These are phyloP conservation scores for Allantophomopsis cytisporea DNA, from an alignment of 2,329 filamentous ascomycete genomes.

Conservation along the genomic window DNA sequence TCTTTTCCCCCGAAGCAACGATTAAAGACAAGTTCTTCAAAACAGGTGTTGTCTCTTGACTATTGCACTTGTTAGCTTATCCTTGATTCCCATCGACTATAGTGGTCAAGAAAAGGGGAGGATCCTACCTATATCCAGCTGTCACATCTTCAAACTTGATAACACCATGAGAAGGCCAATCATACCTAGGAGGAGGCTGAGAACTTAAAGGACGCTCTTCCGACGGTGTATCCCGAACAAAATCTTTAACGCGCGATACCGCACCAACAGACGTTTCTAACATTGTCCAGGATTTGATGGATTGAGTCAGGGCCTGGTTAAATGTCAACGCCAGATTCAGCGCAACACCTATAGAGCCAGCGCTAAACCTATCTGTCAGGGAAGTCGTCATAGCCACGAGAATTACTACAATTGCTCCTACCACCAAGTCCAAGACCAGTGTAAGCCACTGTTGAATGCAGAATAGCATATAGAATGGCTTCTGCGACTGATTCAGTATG, in stretches of 20 bases:
- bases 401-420: conserved; percentile 20
- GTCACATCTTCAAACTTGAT: conserved; percentile 15
- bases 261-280: conserved; percentile 43
- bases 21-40: conserved; percentile 1
- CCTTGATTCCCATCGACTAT: too few species aligned
- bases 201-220: conserved; percentile 18
- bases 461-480: conserved; percentile 28
- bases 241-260: conserved; percentile 36
- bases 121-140: conserved; percentile 8
- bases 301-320: conserved; percentile 24
- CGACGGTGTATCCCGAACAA: conserved; percentile 24
- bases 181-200: conserved; percentile 5
- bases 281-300: conserved; percentile 33
- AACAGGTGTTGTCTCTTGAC: background rate
- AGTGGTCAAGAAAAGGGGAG: too few species aligned
- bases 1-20: conserved; percentile 26
- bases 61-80: too few species aligned
- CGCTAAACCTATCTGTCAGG: conserved; percentile 1
- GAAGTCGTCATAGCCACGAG: conserved; percentile 13
- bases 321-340: conserved; percentile 28
- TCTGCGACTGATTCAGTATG: conserved; percentile 26
- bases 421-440: conserved; percentile 28
- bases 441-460: conserved; percentile 30
- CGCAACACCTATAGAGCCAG: conserved; percentile 2
- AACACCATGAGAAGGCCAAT: conserved; percentile 16